These are phyloP conservation scores for Aristolochia contorta DNA, from an alignment of 164 flowering plant genomes.

Conservation along the genomic window DNA sequence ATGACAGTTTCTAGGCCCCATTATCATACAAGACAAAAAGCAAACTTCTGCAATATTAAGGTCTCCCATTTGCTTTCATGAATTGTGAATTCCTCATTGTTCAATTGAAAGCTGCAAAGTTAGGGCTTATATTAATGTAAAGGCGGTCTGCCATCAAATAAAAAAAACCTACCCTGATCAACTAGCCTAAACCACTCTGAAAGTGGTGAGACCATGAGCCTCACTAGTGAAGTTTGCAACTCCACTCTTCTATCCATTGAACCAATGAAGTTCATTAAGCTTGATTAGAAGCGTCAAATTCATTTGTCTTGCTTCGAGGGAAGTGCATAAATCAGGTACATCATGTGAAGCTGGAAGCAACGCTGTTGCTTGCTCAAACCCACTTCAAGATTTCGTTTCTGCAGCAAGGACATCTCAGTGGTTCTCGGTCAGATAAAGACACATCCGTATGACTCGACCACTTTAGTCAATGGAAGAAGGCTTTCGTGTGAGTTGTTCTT, in stretches of 20 bases:
- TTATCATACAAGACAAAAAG: slow-evolving; percentile 21
- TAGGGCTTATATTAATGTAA: slow-evolving; percentile 3
- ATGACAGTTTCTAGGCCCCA: slow-evolving; percentile 10
- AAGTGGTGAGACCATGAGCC: slow-evolving; percentile 14
- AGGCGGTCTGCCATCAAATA: slow-evolving; percentile 31
- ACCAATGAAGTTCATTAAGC: too few relatives aligned
- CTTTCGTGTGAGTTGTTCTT: too few relatives aligned
- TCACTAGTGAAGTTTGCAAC: neutral
- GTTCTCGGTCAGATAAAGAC: too few relatives aligned
- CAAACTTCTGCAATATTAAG: slow-evolving; percentile 4
- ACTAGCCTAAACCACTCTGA: slow-evolving; percentile 10
- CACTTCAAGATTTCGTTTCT: too few relatives aligned
- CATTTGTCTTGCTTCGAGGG: neutral
- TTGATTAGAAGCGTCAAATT: neutral
- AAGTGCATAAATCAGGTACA: too few relatives aligned
- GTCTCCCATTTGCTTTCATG: neutral
- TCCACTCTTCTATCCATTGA: too few relatives aligned
- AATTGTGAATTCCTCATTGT: slow-evolving; percentile 11
- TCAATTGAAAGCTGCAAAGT: slow-evolving; percentile 6
- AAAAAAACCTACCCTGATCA: slow-evolving; percentile 9
- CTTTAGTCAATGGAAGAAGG: too few relatives aligned
- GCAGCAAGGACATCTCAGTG: too few relatives aligned
- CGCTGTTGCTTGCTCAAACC: too few relatives aligned
- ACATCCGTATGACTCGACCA: too few relatives aligned
- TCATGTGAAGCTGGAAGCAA: too few relatives aligned